phyloP scores from a whole-genome alignment of 2,329 filamentous ascomycete genomes.

The Cladosporium cucumerinum region DNA sequence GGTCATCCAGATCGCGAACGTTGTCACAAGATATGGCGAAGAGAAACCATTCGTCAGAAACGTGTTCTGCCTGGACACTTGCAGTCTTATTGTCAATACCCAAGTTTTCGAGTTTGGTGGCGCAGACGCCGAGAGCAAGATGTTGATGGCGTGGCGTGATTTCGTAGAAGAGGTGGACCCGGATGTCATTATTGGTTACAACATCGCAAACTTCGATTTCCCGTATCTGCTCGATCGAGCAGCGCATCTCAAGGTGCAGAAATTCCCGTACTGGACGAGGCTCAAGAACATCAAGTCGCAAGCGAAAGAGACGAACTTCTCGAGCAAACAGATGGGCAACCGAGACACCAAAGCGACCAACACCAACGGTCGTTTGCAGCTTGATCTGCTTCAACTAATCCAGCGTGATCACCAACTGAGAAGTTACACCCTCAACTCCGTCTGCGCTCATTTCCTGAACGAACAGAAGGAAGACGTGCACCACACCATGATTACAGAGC shows the following conservation, averaged over 20 bases:
- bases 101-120: conserved; percentile 76
- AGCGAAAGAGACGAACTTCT: conserved; percentile 78
- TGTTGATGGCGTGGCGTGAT: conserved; percentile 89
- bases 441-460: conserved; percentile 88
- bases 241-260: conserved; percentile 71
- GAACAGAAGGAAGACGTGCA: conserved; percentile 99
- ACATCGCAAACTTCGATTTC: conserved; percentile 98
- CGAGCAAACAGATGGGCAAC: conserved; percentile 97
- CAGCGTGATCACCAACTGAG: conserved; percentile 92
- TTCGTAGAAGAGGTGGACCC: conserved; percentile 89
- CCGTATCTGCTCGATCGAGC: conserved; percentile 90
- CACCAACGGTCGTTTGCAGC: conserved; percentile 86
- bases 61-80: conserved; percentile 91
- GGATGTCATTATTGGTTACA: conserved; percentile 98
- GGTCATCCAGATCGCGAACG: conserved; percentile 96
- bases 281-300: conserved; percentile 68
- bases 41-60: conserved; percentile 94
- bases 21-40: conserved; percentile 92
- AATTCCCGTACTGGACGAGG: conserved; percentile 86
- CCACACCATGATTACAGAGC: conserved; percentile 97
- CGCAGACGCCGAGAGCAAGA: conserved; percentile 65
- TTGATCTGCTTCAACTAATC: conserved; percentile 90
- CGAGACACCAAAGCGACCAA: conserved; percentile 93
- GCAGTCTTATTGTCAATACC: conserved; percentile 90
- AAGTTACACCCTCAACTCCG: conserved; percentile 96